Percentiles rank a stretch among this genome's conserved stretches.
phyloP scores from a whole-genome alignment of 192 early-diverging fungal species.

The Podila horticola region DNA sequence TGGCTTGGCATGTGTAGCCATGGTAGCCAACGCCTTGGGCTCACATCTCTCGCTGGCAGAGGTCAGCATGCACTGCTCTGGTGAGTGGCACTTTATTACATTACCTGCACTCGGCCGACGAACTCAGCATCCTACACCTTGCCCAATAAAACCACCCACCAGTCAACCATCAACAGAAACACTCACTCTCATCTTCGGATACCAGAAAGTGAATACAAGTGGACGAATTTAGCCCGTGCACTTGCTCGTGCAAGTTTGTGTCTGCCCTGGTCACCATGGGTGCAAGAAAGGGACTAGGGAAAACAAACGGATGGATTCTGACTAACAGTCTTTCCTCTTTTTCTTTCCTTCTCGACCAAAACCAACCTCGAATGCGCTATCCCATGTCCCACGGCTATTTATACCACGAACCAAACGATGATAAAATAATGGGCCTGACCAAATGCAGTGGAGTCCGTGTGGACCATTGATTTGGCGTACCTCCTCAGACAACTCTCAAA shows the following conservation, averaged over 20 bases:
- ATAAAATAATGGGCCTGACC: too few species aligned
- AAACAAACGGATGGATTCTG: neutral
- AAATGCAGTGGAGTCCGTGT: slow-evolving; percentile 68
- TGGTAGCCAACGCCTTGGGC: slow-evolving; percentile 76
- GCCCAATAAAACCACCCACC: too few species aligned
- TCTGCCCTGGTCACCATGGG: too few species aligned
- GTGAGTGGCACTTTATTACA: neutral
- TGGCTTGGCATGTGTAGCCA: slow-evolving; percentile 85
- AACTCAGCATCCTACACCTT: neutral
- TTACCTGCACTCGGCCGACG: too few species aligned
- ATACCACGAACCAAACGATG: too few species aligned
- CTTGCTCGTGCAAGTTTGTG: neutral
- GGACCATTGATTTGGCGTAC: slow-evolving; percentile 93
- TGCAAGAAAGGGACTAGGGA: too few species aligned
- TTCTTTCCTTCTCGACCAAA: neutral
- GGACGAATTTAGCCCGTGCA: slow-evolving; percentile 1
- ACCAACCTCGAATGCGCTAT: too few species aligned
- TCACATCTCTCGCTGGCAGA: slow-evolving; percentile 64
- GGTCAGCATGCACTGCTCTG: slow-evolving; percentile 62
- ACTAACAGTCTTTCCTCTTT: too few species aligned
- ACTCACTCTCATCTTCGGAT: neutral
- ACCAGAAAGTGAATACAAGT: neutral
- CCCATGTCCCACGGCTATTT: too few species aligned
- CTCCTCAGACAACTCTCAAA: slow-evolving; percentile 63
- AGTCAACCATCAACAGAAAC: too few species aligned